Conservation (phyloP, 139 green algal species). For the Pycnococcus provasolii region DNA sequence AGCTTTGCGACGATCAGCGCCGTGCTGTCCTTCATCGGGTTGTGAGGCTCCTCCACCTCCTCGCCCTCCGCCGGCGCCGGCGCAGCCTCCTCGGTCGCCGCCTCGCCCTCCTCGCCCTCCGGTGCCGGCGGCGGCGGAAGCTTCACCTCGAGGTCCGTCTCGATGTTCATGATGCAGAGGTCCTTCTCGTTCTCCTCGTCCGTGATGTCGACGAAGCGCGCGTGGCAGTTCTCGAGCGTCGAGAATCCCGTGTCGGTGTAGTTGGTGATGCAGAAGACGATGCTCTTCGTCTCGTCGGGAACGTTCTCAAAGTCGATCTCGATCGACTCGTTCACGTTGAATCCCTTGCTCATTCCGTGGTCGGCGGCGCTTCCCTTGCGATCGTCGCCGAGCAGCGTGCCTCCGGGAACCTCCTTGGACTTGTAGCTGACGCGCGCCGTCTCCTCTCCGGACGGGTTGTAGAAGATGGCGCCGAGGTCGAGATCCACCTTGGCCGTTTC, state of each 20-base stretch:
- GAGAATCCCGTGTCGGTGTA: neutral
- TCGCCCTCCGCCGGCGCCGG: too few relatives aligned
- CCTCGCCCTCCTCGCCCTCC: neutral
- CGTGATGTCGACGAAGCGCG: conserved; percentile 10
- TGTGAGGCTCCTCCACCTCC: too few relatives aligned
- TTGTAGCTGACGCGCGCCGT: neutral
- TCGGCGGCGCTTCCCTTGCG: neutral
- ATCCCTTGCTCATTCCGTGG: neutral
- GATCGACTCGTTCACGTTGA: conserved; percentile 13
- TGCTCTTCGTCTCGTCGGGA: conserved; percentile 1
- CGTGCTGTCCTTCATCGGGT: too few relatives aligned
- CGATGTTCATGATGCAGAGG: conserved; percentile 5
- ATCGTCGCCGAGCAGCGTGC: neutral
- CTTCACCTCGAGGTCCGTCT: neutral
- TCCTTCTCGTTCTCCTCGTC: neutral
- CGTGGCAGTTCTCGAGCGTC: neutral
- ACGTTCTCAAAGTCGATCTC: conserved; percentile 2
- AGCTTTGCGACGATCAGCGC: conserved; percentile 3
- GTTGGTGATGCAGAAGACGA: conserved; percentile 6
- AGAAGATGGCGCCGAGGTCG: conserved; percentile 7
- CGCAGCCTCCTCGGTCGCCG: too few relatives aligned
- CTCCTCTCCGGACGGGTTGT: conserved; percentile 1
- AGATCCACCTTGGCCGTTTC: neutral
- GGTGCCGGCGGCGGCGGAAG: neutral
- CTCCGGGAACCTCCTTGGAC: neutral